These are phyloP conservation scores for Sphagnum magellanicum DNA, from an alignment of 228 moss, liverwort and hornwort species.

Conservation along the genomic window DNA sequence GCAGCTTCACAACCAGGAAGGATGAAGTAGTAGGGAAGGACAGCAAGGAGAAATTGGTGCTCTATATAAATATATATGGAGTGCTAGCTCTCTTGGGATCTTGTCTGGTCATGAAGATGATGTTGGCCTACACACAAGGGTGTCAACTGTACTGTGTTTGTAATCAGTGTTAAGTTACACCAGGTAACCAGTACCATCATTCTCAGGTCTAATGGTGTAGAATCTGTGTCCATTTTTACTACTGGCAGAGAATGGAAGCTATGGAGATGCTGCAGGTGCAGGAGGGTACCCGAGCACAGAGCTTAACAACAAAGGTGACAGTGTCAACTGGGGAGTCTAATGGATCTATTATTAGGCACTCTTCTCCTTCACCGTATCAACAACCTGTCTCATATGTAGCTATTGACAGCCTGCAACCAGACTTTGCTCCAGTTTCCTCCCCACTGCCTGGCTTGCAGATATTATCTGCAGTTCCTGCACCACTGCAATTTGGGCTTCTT, in stretches of 20 bases:
- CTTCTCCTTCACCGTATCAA: constrained; percentile 34
- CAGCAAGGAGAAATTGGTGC: no score
- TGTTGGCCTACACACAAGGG: no score
- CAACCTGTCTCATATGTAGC: constrained; percentile 67
- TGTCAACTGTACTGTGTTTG: no score
- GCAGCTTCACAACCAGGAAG: no score
- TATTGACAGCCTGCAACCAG: constrained; percentile 44
- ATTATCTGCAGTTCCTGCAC: constrained; percentile 52
- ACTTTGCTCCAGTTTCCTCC: constrained; percentile 18
- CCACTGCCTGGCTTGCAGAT: constrained; percentile 48
- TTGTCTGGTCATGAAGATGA: no score
- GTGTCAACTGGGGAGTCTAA: constrained; percentile 36
- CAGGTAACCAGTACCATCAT: no score
- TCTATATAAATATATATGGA: no score
- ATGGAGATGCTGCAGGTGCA: constrained; percentile 30
- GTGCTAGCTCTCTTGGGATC: no score
- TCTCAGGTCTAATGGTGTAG: no score
- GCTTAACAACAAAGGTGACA: constrained; percentile 27
- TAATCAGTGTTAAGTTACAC: no score
- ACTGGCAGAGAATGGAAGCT: constrained; percentile 22
- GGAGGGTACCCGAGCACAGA: constrained; percentile 31
- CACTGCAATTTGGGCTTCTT: constrained; percentile 83
- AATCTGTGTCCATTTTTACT: background rate
- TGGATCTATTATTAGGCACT: constrained; percentile 25
- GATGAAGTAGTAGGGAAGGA: no score